A percentile compares a stretch with the other conserved stretches of the same genome.
Conservation (phyloP, 2,329 filamentous ascomycete genomes). For the Xylaria sp. region DNA sequence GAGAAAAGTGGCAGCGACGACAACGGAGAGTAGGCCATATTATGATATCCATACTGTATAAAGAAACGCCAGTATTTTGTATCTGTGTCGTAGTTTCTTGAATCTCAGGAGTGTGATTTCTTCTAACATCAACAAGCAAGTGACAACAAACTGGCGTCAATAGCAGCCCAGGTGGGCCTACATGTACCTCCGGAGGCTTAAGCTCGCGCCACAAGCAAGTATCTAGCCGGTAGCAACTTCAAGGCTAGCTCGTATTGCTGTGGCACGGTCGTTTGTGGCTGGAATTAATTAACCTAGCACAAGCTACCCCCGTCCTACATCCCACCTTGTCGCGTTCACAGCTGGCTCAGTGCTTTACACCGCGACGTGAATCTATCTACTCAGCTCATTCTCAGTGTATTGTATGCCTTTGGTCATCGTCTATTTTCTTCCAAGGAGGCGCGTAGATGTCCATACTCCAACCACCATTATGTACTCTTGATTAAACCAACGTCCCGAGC, state of each 20-base stretch:
- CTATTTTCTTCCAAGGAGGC: not conserved
- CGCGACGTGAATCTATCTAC: not conserved
- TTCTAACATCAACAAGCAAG: too few relatives aligned
- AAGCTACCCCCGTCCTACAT: not conserved
- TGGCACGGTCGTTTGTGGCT: not conserved
- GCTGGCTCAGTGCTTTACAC: not conserved
- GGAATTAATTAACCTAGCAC: not conserved
- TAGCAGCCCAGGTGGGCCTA: too few relatives aligned
- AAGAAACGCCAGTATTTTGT: not conserved
- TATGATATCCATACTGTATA: not conserved
- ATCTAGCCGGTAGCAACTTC: too few relatives aligned
- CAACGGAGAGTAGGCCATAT: not conserved
- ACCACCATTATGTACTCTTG: constrained; percentile 30
- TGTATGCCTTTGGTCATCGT: not conserved
- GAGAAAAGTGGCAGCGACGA: constrained; percentile 14
- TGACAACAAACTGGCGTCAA: too few relatives aligned
- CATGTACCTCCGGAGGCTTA: not conserved
- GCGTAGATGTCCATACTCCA: constrained; percentile 1
- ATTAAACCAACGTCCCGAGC: constrained; percentile 19
- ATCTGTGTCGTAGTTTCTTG: too few relatives aligned
- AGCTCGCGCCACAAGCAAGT: not conserved
- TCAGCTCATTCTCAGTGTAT: not conserved
- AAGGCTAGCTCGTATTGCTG: too few relatives aligned
- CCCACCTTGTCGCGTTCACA: not conserved
- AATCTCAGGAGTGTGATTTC: too few relatives aligned